Evolutionary conservation across 371 early-diverging fungal genomes (phyloP).

Genomic region (Syncephalastrum monosporum): DNA sequence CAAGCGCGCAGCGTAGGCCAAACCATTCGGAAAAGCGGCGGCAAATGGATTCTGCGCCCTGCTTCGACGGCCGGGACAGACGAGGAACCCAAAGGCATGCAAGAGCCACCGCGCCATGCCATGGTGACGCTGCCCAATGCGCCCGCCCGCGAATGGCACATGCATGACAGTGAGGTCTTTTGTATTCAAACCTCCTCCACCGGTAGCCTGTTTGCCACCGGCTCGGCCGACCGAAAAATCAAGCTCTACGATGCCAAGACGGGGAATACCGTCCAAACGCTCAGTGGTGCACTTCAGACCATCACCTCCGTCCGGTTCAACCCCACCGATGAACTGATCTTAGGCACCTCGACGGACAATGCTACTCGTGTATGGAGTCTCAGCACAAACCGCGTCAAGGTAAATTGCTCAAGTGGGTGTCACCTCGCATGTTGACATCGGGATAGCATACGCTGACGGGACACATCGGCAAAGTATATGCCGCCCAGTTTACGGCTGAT

Average conservation of each 20-base stretch:
- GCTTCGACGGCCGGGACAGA: neutral
- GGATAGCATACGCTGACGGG: slow-evolving; percentile 91
- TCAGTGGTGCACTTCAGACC: slow-evolving; percentile 85
- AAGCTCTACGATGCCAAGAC: slow-evolving; percentile 80
- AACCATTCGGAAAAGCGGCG: slow-evolving; percentile 20
- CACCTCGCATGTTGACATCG: too few relatives aligned
- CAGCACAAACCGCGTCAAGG: slow-evolving; percentile 67
- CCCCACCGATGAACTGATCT: slow-evolving; percentile 69
- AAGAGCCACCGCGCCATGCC: neutral
- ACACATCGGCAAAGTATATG: slow-evolving; percentile 91
- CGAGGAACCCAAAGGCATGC: neutral
- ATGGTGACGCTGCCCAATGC: too few relatives aligned
- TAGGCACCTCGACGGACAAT: slow-evolving; percentile 91
- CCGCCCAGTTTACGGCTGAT: slow-evolving; percentile 83
- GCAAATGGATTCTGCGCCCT: slow-evolving; percentile 18
- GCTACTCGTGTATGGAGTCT: slow-evolving; percentile 86
- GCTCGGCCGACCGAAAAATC: slow-evolving; percentile 85
- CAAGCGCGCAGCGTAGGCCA: slow-evolving; percentile 27
- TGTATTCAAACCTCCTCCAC: slow-evolving; percentile 74
- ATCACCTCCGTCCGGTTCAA: slow-evolving; percentile 85
- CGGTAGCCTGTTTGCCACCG: slow-evolving; percentile 83
- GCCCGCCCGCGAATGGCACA: too few relatives aligned
- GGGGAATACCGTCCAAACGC: slow-evolving; percentile 48
- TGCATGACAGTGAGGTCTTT: slow-evolving; percentile 80
- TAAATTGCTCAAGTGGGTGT: slow-evolving; percentile 12